phyloP scores from a whole-genome alignment of 2,329 filamentous ascomycete species.

The Ascomycota sp. region DNA sequence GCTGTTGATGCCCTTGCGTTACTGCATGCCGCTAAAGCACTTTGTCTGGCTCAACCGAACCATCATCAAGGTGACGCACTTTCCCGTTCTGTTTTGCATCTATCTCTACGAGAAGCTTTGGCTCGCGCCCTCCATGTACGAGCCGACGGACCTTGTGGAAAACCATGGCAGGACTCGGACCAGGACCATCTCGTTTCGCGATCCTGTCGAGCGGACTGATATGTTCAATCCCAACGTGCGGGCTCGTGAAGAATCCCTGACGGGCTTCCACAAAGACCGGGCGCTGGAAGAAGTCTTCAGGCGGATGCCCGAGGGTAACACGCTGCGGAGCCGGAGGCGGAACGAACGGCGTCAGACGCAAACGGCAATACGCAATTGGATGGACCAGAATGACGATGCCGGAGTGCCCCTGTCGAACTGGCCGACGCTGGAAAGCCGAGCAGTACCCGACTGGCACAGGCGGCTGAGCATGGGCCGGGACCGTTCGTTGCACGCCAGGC shows the following conservation, averaged over 20 bases:
- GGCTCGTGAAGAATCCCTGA: slow-evolving; percentile 65
- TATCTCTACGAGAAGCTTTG: slow-evolving; percentile 70
- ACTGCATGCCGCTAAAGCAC: slow-evolving; percentile 52
- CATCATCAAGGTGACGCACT: slow-evolving; percentile 76
- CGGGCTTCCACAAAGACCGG: slow-evolving; percentile 71
- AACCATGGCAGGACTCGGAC: slow-evolving; percentile 30
- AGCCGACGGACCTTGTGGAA: slow-evolving; percentile 71
- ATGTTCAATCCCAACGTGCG: slow-evolving; percentile 53
- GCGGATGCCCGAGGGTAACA: slow-evolving; percentile 40
- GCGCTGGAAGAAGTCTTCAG: slow-evolving; percentile 83
- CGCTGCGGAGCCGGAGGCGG: slow-evolving; percentile 34
- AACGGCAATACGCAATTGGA: slow-evolving; percentile 73
- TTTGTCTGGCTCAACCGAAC: slow-evolving; percentile 77
- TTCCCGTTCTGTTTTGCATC: slow-evolving; percentile 68
- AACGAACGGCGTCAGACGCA: slow-evolving; percentile 51
- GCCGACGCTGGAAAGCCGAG: slow-evolving; percentile 23
- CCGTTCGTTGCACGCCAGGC: slow-evolving; percentile 21
- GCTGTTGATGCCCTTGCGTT: slow-evolving; percentile 65
- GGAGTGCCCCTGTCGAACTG: slow-evolving; percentile 24
- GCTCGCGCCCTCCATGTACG: slow-evolving; percentile 52
- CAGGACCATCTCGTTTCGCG: slow-evolving; percentile 31
- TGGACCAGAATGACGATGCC: slow-evolving; percentile 45
- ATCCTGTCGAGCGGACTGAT: slow-evolving; percentile 30
- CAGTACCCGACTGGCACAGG: slow-evolving; percentile 23
- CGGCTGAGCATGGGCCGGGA: slow-evolving; percentile 31